Conservation (phyloP, 345 rosid species). For the Eucalyptus sp. region DNA sequence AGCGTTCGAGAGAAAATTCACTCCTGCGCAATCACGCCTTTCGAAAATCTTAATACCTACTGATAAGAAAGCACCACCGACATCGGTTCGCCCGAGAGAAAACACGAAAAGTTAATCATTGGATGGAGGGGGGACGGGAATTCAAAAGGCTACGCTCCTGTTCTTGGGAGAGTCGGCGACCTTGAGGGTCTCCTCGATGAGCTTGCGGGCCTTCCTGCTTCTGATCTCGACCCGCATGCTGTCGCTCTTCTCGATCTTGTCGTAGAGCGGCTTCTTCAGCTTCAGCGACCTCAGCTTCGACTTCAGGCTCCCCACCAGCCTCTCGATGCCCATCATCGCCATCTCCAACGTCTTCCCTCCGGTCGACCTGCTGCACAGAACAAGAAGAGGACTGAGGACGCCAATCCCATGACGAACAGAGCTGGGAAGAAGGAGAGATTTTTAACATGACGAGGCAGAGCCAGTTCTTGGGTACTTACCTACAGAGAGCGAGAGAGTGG, state of each 20-base stretch:
- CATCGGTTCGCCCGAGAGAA: background rate
- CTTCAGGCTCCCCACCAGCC: slow-evolving; percentile 49
- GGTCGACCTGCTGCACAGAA: background rate
- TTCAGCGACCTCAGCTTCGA: slow-evolving; percentile 52
- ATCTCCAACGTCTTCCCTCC: background rate
- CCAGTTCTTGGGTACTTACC: background rate
- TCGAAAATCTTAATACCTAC: background rate
- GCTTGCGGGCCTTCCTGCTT: slow-evolving; percentile 74
- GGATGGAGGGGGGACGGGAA: background rate
- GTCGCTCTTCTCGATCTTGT: slow-evolving; percentile 88
- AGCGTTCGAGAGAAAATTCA: background rate
- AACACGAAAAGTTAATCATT: background rate
- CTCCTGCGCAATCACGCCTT: background rate
- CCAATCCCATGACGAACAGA: background rate
- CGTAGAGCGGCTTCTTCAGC: slow-evolving; percentile 41
- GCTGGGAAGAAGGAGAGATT: background rate
- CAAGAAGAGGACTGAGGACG: background rate
- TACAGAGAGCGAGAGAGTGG: background rate
- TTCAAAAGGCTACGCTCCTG: slow-evolving; percentile 45
- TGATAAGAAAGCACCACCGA: background rate
- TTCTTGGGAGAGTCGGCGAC: slow-evolving; percentile 68
- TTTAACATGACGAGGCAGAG: background rate
- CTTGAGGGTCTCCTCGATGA: slow-evolving; percentile 57
- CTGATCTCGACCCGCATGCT: slow-evolving; percentile 85
- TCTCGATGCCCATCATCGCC: slow-evolving; percentile 51